Evolutionary conservation across 1,284 basidiomycete species (phyloP).

Genomic region (Malassezia cuniculi): DNA sequence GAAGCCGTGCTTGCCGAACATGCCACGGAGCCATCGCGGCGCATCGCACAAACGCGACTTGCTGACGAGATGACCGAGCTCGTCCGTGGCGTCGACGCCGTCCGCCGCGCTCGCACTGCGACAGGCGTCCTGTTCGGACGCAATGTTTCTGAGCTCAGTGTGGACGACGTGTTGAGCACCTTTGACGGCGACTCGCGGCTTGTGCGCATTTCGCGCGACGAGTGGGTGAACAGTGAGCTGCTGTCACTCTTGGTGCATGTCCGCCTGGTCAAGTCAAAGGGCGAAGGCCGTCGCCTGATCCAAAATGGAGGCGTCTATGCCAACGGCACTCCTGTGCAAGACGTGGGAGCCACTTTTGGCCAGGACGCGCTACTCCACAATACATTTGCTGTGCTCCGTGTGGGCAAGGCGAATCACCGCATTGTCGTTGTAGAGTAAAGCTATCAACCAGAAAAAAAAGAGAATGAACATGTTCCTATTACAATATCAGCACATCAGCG

Average conservation of each 20-base stretch:
- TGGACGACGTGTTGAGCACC: slow-evolving; percentile 51
- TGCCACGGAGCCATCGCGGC: slow-evolving; percentile 51
- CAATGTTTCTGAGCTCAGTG: slow-evolving; percentile 49
- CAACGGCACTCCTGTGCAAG: slow-evolving; percentile 7
- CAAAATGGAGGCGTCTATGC: slow-evolving; percentile 15
- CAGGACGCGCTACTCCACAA: slow-evolving; percentile 3
- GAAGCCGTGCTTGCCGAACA: slow-evolving; percentile 55
- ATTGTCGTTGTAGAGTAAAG: slow-evolving; percentile 3
- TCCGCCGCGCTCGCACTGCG: slow-evolving; percentile 52
- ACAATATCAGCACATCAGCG: no score
- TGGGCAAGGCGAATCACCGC: slow-evolving; percentile 12
- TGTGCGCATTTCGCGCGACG: slow-evolving; percentile 4
- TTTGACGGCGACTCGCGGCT: slow-evolving; percentile 53
- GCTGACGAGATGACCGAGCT: slow-evolving; percentile 78
- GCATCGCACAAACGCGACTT: slow-evolving; percentile 62
- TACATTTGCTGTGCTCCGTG: slow-evolving; percentile 10
- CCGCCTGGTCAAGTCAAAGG: slow-evolving; percentile 8
- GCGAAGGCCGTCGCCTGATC: slow-evolving; percentile 11
- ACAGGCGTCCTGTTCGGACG: slow-evolving; percentile 56
- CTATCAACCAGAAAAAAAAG: not conserved
- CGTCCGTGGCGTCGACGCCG: slow-evolving; percentile 47
- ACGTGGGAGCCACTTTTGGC: not conserved
- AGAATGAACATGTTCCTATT: no score
- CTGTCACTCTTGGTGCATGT: not conserved
- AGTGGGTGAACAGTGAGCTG: not conserved